These are phyloP conservation scores for Calvatia gigantea DNA, from an alignment of 768 basidiomycete genomes.

Conservation along the genomic window DNA sequence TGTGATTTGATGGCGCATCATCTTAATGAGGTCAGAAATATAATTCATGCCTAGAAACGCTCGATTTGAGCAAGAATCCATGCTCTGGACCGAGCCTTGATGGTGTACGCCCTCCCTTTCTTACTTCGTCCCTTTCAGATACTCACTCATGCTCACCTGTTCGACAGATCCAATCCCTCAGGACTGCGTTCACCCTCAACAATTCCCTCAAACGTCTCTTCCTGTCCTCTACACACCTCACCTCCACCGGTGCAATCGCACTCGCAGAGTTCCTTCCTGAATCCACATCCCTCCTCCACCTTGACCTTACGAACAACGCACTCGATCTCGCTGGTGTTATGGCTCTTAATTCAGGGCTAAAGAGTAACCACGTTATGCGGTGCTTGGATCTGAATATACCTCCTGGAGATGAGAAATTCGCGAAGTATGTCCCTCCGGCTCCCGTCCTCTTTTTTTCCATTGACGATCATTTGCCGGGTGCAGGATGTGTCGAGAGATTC, in stretches of 20 bases:
- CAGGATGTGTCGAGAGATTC: slow-evolving; percentile 82
- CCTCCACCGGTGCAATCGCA: slow-evolving; percentile 85
- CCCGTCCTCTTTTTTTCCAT: background rate
- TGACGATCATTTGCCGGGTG: no score
- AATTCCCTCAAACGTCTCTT: slow-evolving; percentile 89
- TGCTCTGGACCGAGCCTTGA: slow-evolving; percentile 88
- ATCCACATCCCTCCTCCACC: slow-evolving; percentile 79
- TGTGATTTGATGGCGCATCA: background rate
- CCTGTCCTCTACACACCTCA: slow-evolving; percentile 78
- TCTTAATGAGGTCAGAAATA: background rate
- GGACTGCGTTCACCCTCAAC: slow-evolving; percentile 92
- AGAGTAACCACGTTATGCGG: slow-evolving; percentile 80
- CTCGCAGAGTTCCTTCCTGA: slow-evolving; percentile 97
- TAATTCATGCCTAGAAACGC: slow-evolving; percentile 82
- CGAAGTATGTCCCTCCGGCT: slow-evolving; percentile 39
- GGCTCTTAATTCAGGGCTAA: slow-evolving; percentile 85
- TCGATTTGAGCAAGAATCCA: slow-evolving; percentile 91
- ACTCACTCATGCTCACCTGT: background rate
- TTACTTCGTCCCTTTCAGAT: background rate
- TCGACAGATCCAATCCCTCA: slow-evolving; percentile 80
- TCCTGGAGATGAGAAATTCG: slow-evolving; percentile 77
- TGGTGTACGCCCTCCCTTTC: slow-evolving; percentile 56
- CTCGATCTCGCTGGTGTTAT: slow-evolving; percentile 90
- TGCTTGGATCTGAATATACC: slow-evolving; percentile 94
- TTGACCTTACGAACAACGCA: slow-evolving; percentile 83